Base-by-base conservation (phyloP, 1,284 basidiomycete species). In the Cryptococcus wingfieldii region DNA sequence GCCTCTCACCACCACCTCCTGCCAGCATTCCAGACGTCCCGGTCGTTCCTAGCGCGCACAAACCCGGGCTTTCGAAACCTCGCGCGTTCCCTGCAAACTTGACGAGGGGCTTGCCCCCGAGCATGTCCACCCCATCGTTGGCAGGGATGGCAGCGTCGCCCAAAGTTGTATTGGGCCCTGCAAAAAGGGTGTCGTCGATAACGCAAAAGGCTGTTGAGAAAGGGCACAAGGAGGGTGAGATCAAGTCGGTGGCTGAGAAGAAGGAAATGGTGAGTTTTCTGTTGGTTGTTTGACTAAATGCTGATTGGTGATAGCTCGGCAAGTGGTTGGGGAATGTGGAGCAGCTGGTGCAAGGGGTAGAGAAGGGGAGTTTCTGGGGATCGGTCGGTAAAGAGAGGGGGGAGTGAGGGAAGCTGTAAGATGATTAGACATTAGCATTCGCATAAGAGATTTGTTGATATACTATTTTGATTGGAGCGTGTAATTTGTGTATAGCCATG, bases 321-420 rank as follows among this genome's bases (percentile, higher is more conserved):
- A 84, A 83, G 51, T 86, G 90, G 83, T 72, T 93, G 48, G 90
- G 89, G 1, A 93, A 93, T 68, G 89, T 93, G 7, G 89, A 92
- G 70, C 86, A 87, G 47, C 80, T 92, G 9, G 88, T 93, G 4
- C 87, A 89, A 64, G 86, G 89, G 1, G 88, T 92, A 19, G 81
- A 86, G 60, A 87, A 85, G 74, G 88, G 87, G 0, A 89, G 89
- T 0, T 84, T 91, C 54, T 91, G 88, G 88, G 88, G 89, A 2
- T 64, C 65, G 6, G 39, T 64, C n/a, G 62, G 64, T n/a, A 55
- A 57, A 16, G 48, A 43, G 46, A 27, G 38, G 10, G 3, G 31
- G 31, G 6, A 39, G 18, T 34, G 38, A 34, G 10, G 31, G 31
- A 8, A 39, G 18, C 10, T 25, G 27, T 31, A 38, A n/a, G 50